These are phyloP conservation scores for Mycosphaerella sp. DNA, from an alignment of 2,329 filamentous ascomycete genomes.

Conservation along the genomic window DNA sequence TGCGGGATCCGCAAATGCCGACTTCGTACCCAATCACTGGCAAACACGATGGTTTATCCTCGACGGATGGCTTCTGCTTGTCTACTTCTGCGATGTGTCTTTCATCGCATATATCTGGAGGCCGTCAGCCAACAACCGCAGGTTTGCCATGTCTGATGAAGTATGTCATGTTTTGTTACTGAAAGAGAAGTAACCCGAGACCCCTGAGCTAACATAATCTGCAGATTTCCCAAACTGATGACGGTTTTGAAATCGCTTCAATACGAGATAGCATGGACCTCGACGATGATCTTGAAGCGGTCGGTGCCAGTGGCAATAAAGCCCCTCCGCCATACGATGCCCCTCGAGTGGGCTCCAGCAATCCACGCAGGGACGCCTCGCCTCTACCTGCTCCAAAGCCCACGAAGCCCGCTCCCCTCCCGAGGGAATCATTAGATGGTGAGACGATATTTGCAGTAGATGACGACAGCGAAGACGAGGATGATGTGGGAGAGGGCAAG, in stretches of 20 bases:
- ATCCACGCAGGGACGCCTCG: conserved; percentile 36
- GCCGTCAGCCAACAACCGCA: conserved; percentile 90
- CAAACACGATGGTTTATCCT: conserved; percentile 95
- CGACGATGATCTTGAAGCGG: conserved; percentile 42
- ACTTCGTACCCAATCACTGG: conserved; percentile 96
- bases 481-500: conserved; percentile 27
- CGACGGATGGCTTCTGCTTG: conserved; percentile 94
- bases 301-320: conserved; percentile 30
- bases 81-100: conserved; percentile 88
- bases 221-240: conserved; percentile 90
- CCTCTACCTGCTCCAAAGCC: conserved; percentile 50
- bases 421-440: conserved; percentile 65
- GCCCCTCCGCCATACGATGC: conserved; percentile 38
- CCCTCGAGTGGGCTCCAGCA: conserved; percentile 17
- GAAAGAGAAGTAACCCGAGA: background rate
- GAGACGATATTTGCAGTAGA: conserved; percentile 93
- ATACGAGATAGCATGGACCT: conserved; percentile 71
- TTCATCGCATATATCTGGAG: conserved; percentile 96
- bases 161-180: conserved; percentile 40
- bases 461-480: conserved; percentile 80
- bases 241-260: conserved; percentile 94
- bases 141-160: conserved; percentile 99
- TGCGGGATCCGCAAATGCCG: conserved; percentile 72
- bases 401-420: conserved; percentile 45
- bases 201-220: background rate